Evolutionary conservation across 805 yeast species (phyloP).

Genomic region (Pichia manshurica): DNA sequence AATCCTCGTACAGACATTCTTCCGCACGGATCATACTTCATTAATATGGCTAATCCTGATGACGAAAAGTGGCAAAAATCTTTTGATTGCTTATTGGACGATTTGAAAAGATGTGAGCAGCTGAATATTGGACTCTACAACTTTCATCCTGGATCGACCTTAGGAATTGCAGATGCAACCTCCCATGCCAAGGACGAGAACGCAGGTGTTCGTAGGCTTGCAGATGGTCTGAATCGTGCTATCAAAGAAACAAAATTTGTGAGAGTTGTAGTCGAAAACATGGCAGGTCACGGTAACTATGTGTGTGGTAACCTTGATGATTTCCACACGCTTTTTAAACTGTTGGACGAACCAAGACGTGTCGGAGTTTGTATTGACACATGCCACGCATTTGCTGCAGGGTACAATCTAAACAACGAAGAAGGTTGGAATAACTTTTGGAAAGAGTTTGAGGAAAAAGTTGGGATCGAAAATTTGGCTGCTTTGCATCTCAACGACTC

Average conservation of each 20-base stretch:
- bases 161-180: constrained; percentile 54
- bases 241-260: constrained; percentile 69
- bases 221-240: constrained; percentile 74
- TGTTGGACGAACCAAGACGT: constrained; percentile 73
- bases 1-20: constrained; percentile 73
- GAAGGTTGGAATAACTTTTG: constrained; percentile 61
- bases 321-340: constrained; percentile 62
- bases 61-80: constrained; percentile 71
- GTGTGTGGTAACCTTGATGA: constrained; percentile 82
- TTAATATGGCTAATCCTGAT: constrained; percentile 90
- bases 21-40: constrained; percentile 94
- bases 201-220: constrained; percentile 42
- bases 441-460: constrained; percentile 62
- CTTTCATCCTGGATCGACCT: constrained; percentile 88
- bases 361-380: constrained; percentile 97
- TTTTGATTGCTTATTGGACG: constrained; percentile 75
- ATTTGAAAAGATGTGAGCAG: constrained; percentile 78
- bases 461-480: constrained; percentile 70
- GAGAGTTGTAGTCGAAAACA: constrained; percentile 86
- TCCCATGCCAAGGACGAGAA: constrained; percentile 43
- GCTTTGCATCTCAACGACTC: constrained; percentile 93
- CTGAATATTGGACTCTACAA: constrained; percentile 82
- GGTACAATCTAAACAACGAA: constrained; percentile 73
- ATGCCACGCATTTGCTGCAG: constrained; percentile 95
- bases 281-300: constrained; percentile 95